Base-by-base conservation (phyloP, 768 basidiomycete species). In the Pseudohyphozyma bogoriensis region DNA sequence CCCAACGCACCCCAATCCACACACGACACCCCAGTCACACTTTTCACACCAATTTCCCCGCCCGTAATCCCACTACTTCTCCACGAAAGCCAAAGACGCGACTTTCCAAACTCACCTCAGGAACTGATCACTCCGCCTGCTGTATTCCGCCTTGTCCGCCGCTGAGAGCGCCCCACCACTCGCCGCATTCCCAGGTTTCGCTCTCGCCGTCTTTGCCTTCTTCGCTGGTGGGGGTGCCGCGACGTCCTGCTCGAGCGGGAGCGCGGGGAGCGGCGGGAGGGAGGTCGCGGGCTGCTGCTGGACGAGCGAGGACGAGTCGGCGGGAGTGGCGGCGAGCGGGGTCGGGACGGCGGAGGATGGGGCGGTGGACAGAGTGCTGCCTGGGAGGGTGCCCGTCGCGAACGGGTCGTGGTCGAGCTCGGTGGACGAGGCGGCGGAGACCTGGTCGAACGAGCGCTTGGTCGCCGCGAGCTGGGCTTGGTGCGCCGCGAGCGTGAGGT, bases 351-450 rank as follows among this genome's bases (percentile, higher is more conserved):
- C 71, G 8, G 71, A 73, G 39, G 76, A 68, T 29, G 75, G 74
- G 71, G 76, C 76, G 52, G 76, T 75, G 58, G 73, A 69, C n/a
- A n/a, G n/a, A n/a, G n/a, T n/a, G n/a, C n/a, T n/a, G n/a, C n/a
- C n/a, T n/a, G n/a, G n/a, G n/a, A n/a, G n/a, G 44, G 75, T 76
- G 60, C 76, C 69, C 62, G 76, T 76, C 8, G 73, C 66, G 63
- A 76, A 72, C 6, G 76, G 74, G 72, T 75, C 75, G 69, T 75
- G 70, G 68, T 77, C 77, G 57, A 77, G 76, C 26, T 11, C 76
- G 66, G 76, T 75, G 77, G n/a, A 75, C 74, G 33, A 77, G 40
- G 20, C 24, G 40, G 20, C 40, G 11, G 40, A 42, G 40, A 42
- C 40, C 20, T 22, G 40, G 40, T 42, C 40, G 40, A 42, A 42